Evolutionary conservation across 805 yeast genomes (phyloP).

Genomic region (Yarrowia sp.): DNA sequence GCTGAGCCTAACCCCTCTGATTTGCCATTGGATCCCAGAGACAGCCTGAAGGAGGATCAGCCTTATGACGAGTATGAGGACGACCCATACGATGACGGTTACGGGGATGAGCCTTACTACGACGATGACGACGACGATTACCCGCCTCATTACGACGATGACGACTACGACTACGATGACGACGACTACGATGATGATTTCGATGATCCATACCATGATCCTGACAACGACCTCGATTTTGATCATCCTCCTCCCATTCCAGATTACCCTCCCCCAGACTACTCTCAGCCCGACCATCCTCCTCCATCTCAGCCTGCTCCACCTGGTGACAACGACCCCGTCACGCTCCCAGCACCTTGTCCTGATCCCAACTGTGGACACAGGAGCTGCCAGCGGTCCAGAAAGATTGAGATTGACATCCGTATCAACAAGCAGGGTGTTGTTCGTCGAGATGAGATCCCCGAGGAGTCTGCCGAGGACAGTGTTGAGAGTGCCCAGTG

Average conservation of each 20-base stretch:
- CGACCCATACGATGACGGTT: slow-evolving; percentile 5
- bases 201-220: slow-evolving; percentile 29
- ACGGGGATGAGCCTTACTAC: slow-evolving; percentile 20
- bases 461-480: neutral
- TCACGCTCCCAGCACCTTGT: slow-evolving; percentile 4
- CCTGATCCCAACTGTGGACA: slow-evolving; percentile 25
- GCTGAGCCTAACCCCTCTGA: neutral
- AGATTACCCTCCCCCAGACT: slow-evolving; percentile 2
- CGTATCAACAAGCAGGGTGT: slow-evolving; percentile 16
- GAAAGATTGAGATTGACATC: slow-evolving; percentile 18
- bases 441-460: slow-evolving; percentile 15
- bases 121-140: slow-evolving; percentile 12
- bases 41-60: slow-evolving; percentile 10
- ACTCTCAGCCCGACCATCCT: neutral
- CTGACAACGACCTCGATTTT: slow-evolving; percentile 18
- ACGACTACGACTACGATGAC: slow-evolving; percentile 22
- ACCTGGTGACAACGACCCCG: neutral
- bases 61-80: slow-evolving; percentile 10
- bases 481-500: slow-evolving; percentile 15
- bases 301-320: slow-evolving; percentile 3
- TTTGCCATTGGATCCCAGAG: slow-evolving; percentile 6
- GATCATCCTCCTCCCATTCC: slow-evolving; percentile 29
- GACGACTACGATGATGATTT: slow-evolving; percentile 26
- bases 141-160: slow-evolving; percentile 16
- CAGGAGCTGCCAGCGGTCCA: slow-evolving; percentile 14